These are phyloP conservation scores for Daldinia eschscholtzii DNA, from an alignment of 2,329 filamentous ascomycete genomes.

Conservation along the genomic window DNA sequence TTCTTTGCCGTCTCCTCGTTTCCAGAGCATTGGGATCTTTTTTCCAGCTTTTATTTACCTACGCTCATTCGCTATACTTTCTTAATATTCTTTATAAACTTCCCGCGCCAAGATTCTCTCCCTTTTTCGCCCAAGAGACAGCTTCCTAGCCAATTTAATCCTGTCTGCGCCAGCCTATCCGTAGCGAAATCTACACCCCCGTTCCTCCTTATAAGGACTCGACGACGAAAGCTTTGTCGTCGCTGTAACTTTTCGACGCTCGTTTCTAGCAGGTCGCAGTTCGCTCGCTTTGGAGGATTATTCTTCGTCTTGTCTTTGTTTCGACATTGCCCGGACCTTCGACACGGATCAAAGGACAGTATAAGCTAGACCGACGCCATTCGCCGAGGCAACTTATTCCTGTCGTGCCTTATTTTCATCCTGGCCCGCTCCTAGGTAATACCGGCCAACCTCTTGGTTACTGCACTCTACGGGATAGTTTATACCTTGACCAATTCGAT, in stretches of 20 bases:
- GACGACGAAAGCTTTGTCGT: slow-evolving; percentile 47
- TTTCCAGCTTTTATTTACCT: slow-evolving; percentile 48
- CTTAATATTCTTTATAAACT: slow-evolving; percentile 52
- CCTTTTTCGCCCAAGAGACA: slow-evolving; percentile 40
- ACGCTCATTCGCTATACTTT: slow-evolving; percentile 54
- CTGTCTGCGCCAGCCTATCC: slow-evolving; percentile 36
- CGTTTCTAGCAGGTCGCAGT: slow-evolving; percentile 48
- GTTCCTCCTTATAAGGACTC: slow-evolving; percentile 27
- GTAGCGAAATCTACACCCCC: slow-evolving; percentile 27
- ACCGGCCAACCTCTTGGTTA: slow-evolving; percentile 34
- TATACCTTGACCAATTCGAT: slow-evolving; percentile 42
- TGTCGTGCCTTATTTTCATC: slow-evolving; percentile 33
- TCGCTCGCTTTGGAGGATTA: slow-evolving; percentile 51
- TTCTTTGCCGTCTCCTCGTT: slow-evolving; percentile 47
- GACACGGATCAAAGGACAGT: slow-evolving; percentile 46
- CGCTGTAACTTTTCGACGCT: slow-evolving; percentile 48
- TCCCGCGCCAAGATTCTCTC: slow-evolving; percentile 40
- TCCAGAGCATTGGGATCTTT: slow-evolving; percentile 43
- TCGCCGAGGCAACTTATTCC: slow-evolving; percentile 31
- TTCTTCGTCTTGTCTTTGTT: slow-evolving; percentile 51
- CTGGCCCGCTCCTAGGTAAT: slow-evolving; percentile 46
- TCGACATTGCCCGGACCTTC: slow-evolving; percentile 47
- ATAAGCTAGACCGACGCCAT: slow-evolving; percentile 29
- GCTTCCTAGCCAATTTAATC: slow-evolving; percentile 27
- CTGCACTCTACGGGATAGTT: slow-evolving; percentile 40